Evolutionary conservation across 768 basidiomycete genomes (phyloP).

Genomic region (Pulveroboletus frians): DNA sequence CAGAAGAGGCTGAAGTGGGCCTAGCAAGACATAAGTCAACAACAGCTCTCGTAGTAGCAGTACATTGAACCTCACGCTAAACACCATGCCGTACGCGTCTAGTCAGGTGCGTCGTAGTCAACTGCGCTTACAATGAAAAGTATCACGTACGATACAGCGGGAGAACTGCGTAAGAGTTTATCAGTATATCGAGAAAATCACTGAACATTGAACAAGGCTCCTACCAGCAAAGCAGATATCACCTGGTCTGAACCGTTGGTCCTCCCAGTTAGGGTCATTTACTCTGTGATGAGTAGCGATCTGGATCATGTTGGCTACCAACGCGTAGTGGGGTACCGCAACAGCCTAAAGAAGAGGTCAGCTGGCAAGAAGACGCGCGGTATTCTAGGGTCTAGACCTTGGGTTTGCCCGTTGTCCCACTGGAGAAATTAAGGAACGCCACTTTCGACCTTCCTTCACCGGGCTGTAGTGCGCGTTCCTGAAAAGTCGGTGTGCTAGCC

Average conservation of each 20-base stretch:
- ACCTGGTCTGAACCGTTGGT: constrained; percentile 52
- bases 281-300: constrained; percentile 49
- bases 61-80: constrained; percentile 37
- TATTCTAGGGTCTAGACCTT: constrained; percentile 41
- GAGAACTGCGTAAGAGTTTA: constrained; percentile 36
- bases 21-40: constrained; percentile 35
- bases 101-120: constrained; percentile 1
- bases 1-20: constrained; percentile 53
- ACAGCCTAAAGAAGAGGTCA: constrained; percentile 39
- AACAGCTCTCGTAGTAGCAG: not conserved
- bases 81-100: constrained; percentile 67
- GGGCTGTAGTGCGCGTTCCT: constrained; percentile 45
- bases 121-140: not conserved
- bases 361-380: not conserved
- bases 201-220: constrained; percentile 6
- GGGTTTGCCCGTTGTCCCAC: constrained; percentile 71
- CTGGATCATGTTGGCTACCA: constrained; percentile 61
- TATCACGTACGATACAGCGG: constrained; percentile 53
- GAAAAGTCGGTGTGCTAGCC: constrained; percentile 33
- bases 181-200: not conserved
- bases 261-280: constrained; percentile 40
- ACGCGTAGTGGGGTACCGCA: constrained; percentile 53
- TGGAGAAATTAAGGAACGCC: constrained; percentile 69
- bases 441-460: constrained; percentile 67
- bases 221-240: constrained; percentile 57